Base-by-base conservation (phyloP, 2,329 filamentous ascomycete genomes). In the Biscogniauxia mediterranea region DNA sequence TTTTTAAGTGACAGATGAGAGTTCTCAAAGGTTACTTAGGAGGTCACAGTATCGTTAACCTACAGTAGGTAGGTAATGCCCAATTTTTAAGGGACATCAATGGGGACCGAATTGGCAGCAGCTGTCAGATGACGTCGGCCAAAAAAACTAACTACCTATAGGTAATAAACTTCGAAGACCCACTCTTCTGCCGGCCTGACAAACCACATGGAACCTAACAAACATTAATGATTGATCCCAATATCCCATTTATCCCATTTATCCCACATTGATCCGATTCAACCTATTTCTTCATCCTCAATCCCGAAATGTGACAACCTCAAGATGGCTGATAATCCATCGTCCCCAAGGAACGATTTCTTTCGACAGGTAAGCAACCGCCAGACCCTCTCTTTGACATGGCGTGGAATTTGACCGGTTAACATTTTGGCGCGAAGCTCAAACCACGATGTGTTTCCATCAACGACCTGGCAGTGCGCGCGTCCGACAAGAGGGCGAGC, bases 381-480 rank as follows among this genome's bases (percentile, higher is more conserved):
- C 60, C 56, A 32, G 62, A 52, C 67, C 58, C 20, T 4, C 28
- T 32, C 3, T 56, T 60, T 32, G 15, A 3, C 19, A 32, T 42
- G 4, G 4, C 23, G 4, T 54, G 4, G 17, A 46, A n/a, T 46
- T 32, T 13, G 5, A 17, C 26, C 49, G 58, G 56, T 60, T 67
- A 52, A 63, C 56, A 54, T 17, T 21, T 28, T 46, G 46, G 25
- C 3, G 20, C 25, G 28, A 56, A 89, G 86, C 81, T 89, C 62
- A 88, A 88, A 74, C 85, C 86, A 71, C 81, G 77, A 66, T 89
- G 86, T 67, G 78, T 89, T 59, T 78, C 81, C 60, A 82, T 89
- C 63, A 87, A 83, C 75, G 80, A 85, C 70, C 74, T 86, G 57
- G 80, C 83, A 1, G 78, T 87, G 21, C 79, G 79, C 57, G 75